Evolutionary conservation across 495 filamentous ascomycete genomes (phyloP).

Genomic region (Penicillium desertorum): DNA sequence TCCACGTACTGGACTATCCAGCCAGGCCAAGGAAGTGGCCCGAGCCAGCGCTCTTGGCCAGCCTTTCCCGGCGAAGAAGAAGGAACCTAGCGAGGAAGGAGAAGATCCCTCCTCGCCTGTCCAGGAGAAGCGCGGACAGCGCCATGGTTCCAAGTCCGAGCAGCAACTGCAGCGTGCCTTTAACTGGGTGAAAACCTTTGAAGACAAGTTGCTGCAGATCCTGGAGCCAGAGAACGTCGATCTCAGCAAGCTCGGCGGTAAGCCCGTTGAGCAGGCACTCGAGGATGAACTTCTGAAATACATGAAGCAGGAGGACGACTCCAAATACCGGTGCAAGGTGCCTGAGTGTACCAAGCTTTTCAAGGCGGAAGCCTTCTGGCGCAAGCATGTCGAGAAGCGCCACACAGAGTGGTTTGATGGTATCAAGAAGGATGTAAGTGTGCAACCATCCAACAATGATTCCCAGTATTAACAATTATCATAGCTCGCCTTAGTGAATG

Average conservation of each 20-base stretch:
- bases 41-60: conserved; percentile 75
- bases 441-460: not conserved
- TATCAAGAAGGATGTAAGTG: conserved; percentile 77
- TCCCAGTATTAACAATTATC: conserved; percentile 19
- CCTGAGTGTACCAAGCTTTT: conserved; percentile 95
- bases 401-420: conserved; percentile 84
- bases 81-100: conserved; percentile 60
- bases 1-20: conserved; percentile 77
- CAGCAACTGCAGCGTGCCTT: conserved; percentile 91
- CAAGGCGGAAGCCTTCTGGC: conserved; percentile 95
- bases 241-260: conserved; percentile 84
- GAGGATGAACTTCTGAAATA: conserved; percentile 83
- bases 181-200: conserved; percentile 99
- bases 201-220: conserved; percentile 91
- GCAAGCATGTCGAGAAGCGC: conserved; percentile 96
- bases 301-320: conserved; percentile 95
- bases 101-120: conserved; percentile 63
- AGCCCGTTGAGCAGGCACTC: conserved; percentile 77
- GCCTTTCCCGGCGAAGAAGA: conserved; percentile 78
- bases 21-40: conserved; percentile 79
- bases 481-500: conserved; percentile 83
- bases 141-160: conserved; percentile 70
- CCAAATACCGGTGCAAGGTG: conserved; percentile 94
- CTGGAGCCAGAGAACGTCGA: conserved; percentile 87
- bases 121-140: conserved; percentile 65